These are phyloP conservation scores for Firmiana major DNA, from an alignment of 345 rosid genomes.

Conservation along the genomic window DNA sequence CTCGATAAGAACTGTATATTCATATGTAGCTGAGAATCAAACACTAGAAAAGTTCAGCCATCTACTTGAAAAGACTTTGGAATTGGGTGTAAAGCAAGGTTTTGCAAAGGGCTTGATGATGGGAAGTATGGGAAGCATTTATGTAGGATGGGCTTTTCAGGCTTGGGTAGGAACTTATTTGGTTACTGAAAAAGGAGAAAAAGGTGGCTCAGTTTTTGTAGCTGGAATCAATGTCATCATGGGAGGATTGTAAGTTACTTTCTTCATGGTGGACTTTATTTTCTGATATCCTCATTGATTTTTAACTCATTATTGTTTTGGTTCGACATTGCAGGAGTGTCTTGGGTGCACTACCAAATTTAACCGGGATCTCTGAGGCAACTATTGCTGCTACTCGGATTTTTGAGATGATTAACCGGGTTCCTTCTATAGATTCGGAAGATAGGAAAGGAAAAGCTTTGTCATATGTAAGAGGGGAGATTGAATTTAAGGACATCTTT, in stretches of 20 bases:
- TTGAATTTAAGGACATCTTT: conserved; percentile 44
- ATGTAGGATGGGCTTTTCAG: conserved; percentile 63
- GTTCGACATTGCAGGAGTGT: conserved; percentile 40
- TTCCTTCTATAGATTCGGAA: conserved; percentile 49
- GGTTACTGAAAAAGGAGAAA: conserved; percentile 53
- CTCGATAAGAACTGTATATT: conserved; percentile 55
- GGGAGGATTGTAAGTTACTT: conserved; percentile 58
- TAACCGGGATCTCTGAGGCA: conserved; percentile 59
- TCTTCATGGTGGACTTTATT: neutral
- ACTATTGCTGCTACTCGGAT: conserved; percentile 42
- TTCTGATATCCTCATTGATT: neutral
- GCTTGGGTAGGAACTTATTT: conserved; percentile 58
- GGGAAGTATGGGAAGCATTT: conserved; percentile 72
- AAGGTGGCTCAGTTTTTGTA: conserved; percentile 53
- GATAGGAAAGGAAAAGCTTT: conserved; percentile 59
- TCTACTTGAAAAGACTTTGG: conserved; percentile 46
- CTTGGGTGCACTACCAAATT: conserved; percentile 59
- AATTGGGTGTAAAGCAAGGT: conserved; percentile 54
- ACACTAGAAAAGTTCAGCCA: conserved; percentile 42
- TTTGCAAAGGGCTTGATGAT: conserved; percentile 60
- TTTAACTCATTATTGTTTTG: conserved; percentile 15
- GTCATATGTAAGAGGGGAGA: conserved; percentile 59
- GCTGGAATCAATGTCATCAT: conserved; percentile 61
- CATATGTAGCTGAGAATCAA: conserved; percentile 55
- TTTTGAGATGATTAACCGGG: conserved; percentile 44